Evolutionary conservation across 2,329 filamentous ascomycete species (phyloP).

Genomic region (Xylariaceae sp.): DNA sequence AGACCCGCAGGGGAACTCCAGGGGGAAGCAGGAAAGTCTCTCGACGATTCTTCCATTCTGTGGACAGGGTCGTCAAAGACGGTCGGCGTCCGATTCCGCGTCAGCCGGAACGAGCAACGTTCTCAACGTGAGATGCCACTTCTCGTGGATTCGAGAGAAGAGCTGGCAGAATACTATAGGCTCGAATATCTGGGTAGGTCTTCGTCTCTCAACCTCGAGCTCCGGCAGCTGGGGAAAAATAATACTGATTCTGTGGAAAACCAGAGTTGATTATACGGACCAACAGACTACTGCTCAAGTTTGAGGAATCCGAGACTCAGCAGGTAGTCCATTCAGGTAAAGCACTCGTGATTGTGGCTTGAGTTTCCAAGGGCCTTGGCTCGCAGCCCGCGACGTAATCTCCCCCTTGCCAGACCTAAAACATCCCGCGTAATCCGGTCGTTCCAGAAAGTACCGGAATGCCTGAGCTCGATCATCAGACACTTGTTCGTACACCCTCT

Average conservation of each 20-base stretch:
- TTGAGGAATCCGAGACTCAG: constrained; percentile 60
- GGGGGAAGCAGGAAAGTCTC: constrained; percentile 15
- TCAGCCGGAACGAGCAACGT: constrained; percentile 45
- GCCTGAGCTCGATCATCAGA: constrained; percentile 10
- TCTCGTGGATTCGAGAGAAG: constrained; percentile 53
- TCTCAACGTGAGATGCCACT: constrained; percentile 46
- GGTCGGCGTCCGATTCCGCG: constrained; percentile 64
- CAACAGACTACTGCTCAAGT: constrained; percentile 55
- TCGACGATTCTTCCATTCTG: constrained; percentile 42
- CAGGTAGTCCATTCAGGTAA: constrained; percentile 57
- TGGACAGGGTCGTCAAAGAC: constrained; percentile 62
- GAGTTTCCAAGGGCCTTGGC: constrained; percentile 10
- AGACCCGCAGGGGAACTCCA: constrained; percentile 20
- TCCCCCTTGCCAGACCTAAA: background rate
- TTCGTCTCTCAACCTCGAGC: too few species aligned
- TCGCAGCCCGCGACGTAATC: constrained; percentile 1
- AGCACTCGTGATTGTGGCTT: constrained; percentile 58
- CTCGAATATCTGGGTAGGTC: constrained; percentile 63
- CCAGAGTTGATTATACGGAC: constrained; percentile 60
- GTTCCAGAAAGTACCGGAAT: constrained; percentile 3
- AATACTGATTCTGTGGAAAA: too few species aligned
- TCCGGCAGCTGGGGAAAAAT: too few species aligned
- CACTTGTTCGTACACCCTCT: constrained; percentile 1
- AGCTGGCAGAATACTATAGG: constrained; percentile 62
- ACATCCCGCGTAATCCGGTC: constrained; percentile 2